Percentiles rank a stretch among this genome's conserved stretches.
Evolutionary conservation across 208 protist genomes (phyloP).

Genomic region (Acanthamoeba polyphaga): DNA sequence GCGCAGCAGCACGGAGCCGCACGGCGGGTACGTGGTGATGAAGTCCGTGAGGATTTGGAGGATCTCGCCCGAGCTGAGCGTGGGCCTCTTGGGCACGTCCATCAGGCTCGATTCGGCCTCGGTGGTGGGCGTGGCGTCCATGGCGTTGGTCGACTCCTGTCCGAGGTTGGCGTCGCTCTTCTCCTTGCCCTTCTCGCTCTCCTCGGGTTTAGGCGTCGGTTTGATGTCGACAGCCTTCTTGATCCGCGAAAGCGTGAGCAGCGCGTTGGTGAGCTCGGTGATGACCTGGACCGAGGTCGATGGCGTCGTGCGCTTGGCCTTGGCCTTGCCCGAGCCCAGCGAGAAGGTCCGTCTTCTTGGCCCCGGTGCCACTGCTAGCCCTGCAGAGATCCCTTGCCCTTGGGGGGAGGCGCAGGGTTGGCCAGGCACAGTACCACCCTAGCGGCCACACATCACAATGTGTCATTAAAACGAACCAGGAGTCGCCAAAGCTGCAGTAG

Average conservation of each 20-base stretch:
- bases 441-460: not conserved
- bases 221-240: constrained; percentile 41
- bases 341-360: not conserved
- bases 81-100: constrained; percentile 35
- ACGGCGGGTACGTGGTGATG: constrained; percentile 56
- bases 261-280: constrained; percentile 66
- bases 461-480: not conserved
- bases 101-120: not conserved
- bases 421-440: constrained; percentile 27
- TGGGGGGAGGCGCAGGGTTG: not conserved
- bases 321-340: not conserved
- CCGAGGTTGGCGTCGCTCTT: not conserved
- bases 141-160: not conserved
- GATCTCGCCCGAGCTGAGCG: constrained; percentile 49
- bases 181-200: constrained; percentile 37
- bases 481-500: not conserved
- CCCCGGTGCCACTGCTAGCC: not conserved
- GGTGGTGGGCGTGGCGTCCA: not conserved
- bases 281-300: constrained; percentile 51
- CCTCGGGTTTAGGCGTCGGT: not conserved
- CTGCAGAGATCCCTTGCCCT: not conserved
- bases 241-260: constrained; percentile 49
- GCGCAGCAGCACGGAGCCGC: constrained; percentile 50
- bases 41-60: constrained; percentile 65
- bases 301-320: constrained; percentile 59